phyloP scores from a whole-genome alignment of 176 grass and related monocot species.

The Aegilops longissima region DNA sequence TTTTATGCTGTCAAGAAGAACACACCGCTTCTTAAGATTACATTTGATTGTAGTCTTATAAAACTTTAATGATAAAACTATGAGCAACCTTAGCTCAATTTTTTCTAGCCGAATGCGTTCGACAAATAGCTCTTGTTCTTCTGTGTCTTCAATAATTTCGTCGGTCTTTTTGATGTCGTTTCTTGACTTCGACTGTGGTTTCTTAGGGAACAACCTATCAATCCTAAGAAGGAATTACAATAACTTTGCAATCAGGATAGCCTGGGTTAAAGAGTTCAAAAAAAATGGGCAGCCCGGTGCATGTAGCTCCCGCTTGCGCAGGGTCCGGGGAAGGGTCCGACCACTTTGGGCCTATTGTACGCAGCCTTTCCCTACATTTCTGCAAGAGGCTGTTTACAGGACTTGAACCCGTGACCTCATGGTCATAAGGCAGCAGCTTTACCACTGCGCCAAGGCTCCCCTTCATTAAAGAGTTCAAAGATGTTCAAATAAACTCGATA shows the following conservation, averaged over 20 bases:
- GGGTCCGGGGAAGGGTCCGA: no score
- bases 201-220: conserved; percentile 53
- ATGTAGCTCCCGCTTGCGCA: no score
- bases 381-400: no score
- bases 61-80: conserved; percentile 9
- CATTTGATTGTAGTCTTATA: background rate
- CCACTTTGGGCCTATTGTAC: no score
- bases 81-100: conserved; percentile 61
- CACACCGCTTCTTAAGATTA: conserved; percentile 11
- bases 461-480: background rate
- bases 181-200: conserved; percentile 22
- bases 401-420: no score
- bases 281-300: no score
- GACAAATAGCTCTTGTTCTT: conserved; percentile 61
- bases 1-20: conserved; percentile 47
- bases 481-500: conserved; percentile 27
- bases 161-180: conserved; percentile 61
- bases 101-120: conserved; percentile 70
- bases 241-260: conserved; percentile 1
- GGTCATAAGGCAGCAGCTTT: no score
- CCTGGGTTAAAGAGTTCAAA: conserved; percentile 6
- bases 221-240: conserved; percentile 35
- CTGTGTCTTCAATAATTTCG: conserved; percentile 50
- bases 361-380: no score
- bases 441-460: no score